A percentile compares a stretch with the other conserved stretches of the same genome.
Evolutionary conservation across 164 flowering plant species (phyloP).

Genomic region (Annona cherimola): DNA sequence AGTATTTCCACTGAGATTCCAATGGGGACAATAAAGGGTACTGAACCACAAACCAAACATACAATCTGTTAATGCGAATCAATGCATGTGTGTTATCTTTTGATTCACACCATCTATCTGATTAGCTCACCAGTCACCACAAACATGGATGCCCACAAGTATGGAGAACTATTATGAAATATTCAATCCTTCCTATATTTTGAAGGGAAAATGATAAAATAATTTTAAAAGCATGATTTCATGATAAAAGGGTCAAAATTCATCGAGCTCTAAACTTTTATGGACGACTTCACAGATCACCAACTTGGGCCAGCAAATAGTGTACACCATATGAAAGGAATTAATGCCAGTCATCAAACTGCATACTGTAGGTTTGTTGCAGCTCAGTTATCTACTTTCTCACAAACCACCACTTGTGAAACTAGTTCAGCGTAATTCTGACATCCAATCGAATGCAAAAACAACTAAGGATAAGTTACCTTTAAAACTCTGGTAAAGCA

Average conservation of each 20-base stretch:
- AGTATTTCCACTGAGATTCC: too few relatives aligned
- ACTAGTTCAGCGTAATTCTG: too few relatives aligned
- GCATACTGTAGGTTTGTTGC: neutral
- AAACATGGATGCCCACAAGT: too few relatives aligned
- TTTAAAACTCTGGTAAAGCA: slow-evolving; percentile 93
- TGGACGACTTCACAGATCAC: neutral
- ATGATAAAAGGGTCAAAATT: too few relatives aligned
- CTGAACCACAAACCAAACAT: neutral
- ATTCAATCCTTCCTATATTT: too few relatives aligned
- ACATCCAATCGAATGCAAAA: too few relatives aligned
- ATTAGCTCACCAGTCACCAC: too few relatives aligned
- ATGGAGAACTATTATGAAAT: too few relatives aligned
- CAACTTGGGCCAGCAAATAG: neutral
- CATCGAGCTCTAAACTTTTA: neutral
- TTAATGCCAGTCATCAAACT: neutral
- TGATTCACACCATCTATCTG: neutral
- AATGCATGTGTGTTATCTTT: neutral
- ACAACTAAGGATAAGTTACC: slow-evolving; percentile 28
- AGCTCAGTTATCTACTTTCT: too few relatives aligned
- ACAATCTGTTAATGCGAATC: neutral
- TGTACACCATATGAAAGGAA: neutral
- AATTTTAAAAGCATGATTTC: too few relatives aligned
- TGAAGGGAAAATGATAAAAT: too few relatives aligned
- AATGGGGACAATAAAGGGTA: neutral
- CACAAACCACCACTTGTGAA: too few relatives aligned